phyloP scores from a whole-genome alignment of 345 rosid genomes.

The Salix udensis region DNA sequence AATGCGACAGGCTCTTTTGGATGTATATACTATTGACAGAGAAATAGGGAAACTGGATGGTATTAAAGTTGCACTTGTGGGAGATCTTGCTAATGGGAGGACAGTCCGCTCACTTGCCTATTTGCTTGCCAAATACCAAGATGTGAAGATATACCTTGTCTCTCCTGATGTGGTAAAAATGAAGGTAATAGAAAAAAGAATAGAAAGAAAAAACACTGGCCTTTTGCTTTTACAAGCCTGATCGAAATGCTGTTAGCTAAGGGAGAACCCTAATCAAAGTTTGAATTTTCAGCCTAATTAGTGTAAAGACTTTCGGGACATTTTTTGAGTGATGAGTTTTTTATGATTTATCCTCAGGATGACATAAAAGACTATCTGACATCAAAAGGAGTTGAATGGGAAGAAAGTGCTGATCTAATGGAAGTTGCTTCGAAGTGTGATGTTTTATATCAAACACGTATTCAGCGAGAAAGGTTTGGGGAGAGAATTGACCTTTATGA shows the following conservation, averaged over 20 bases:
- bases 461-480: slow-evolving; percentile 85
- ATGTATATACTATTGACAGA: slow-evolving; percentile 81
- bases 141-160: slow-evolving; percentile 83
- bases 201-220: too few species aligned
- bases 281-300: too few species aligned
- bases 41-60: slow-evolving; percentile 88
- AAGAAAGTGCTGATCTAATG: slow-evolving; percentile 73
- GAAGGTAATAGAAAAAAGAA: slow-evolving; percentile 56
- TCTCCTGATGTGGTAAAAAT: slow-evolving; percentile 87
- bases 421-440: slow-evolving; percentile 89
- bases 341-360: slow-evolving; percentile 43
- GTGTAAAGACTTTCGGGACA: too few species aligned
- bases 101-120: slow-evolving; percentile 93
- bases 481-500: slow-evolving; percentile 81
- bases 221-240: too few species aligned
- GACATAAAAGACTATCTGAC: slow-evolving; percentile 87
- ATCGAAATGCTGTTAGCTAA: too few species aligned
- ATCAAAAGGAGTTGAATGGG: slow-evolving; percentile 70
- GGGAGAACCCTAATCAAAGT: too few species aligned
- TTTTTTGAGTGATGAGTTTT: too few species aligned
- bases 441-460: slow-evolving; percentile 86
- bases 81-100: slow-evolving; percentile 97
- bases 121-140: slow-evolving; percentile 77
- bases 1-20: slow-evolving; percentile 72
- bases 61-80: slow-evolving; percentile 83